Percentiles rank a stretch among this genome's conserved stretches.
Conservation (phyloP, 371 early-diverging fungal genomes). For the Actinomucor elegans region DNA sequence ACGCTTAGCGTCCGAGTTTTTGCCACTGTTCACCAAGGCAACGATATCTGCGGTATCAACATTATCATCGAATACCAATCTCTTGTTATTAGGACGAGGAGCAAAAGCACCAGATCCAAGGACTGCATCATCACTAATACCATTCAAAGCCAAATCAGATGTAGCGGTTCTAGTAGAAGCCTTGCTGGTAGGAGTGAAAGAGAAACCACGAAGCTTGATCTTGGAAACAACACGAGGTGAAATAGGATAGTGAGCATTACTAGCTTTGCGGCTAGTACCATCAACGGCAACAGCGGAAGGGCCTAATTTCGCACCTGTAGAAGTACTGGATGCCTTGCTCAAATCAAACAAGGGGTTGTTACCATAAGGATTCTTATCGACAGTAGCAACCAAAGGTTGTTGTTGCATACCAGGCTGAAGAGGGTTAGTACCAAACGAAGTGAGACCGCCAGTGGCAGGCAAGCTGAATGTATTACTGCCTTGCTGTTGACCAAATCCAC, state of each 20-base stretch:
- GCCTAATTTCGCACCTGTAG: conserved; percentile 35
- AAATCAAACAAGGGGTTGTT: conserved; percentile 76
- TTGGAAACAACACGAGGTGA: conserved; percentile 67
- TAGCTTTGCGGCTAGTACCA: conserved; percentile 47
- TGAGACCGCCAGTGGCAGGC: conserved; percentile 46
- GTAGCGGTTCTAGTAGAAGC: conserved; percentile 18
- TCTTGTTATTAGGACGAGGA: conserved; percentile 75
- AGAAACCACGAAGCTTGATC: conserved; percentile 70
- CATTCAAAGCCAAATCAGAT: conserved; percentile 30
- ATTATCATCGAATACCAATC: conserved; percentile 53
- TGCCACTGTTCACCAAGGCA: conserved; percentile 21
- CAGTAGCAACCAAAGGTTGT: conserved; percentile 65
- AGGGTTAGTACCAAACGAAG: conserved; percentile 40
- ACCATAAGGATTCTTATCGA: conserved; percentile 86
- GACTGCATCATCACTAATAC: conserved; percentile 65
- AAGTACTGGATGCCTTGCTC: conserved; percentile 9
- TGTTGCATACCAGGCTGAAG: conserved; percentile 40
- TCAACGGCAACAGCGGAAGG: conserved; percentile 50
- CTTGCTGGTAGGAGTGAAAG: conserved; percentile 32
- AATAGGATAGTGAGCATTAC: conserved; percentile 58
- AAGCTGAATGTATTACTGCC: conserved; percentile 29
- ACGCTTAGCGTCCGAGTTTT: conserved; percentile 20
- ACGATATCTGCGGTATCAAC: conserved; percentile 28
- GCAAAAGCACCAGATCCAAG: conserved; percentile 69
- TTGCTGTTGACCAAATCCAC: conserved; percentile 32